Percentiles rank a stretch among this genome's conserved stretches.
Evolutionary conservation across 495 filamentous ascomycete species (phyloP).

Genomic region (Aspergillus taichungensis): DNA sequence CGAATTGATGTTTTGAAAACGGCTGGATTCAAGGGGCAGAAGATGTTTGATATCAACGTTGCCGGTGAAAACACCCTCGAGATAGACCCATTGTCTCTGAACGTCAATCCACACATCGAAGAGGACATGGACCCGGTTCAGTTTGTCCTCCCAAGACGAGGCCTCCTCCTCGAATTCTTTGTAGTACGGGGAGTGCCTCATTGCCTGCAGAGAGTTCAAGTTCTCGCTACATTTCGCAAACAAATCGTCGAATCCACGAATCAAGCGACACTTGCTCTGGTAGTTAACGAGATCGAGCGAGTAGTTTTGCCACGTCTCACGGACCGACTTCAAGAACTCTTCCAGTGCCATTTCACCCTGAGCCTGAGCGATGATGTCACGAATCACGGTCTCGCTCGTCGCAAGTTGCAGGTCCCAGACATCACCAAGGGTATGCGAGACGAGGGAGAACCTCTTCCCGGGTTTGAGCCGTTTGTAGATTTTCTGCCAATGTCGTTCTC

Average conservation of each 20-base stretch:
- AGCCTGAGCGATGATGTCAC: conserved; percentile 87
- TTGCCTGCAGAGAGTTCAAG: conserved; percentile 91
- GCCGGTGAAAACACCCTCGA: conserved; percentile 96
- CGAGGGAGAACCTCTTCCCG: conserved; percentile 77
- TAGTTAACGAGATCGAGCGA: conserved; percentile 91
- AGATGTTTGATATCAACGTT: conserved; percentile 99
- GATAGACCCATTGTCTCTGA: conserved; percentile 97
- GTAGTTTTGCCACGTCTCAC: conserved; percentile 94
- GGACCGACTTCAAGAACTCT: conserved; percentile 94
- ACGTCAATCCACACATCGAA: conserved; percentile 99
- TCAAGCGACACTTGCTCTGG: conserved; percentile 93
- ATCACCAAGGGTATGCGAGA: conserved; percentile 91
- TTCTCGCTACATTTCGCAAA: conserved; percentile 99
- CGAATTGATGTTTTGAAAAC: conserved; percentile 98
- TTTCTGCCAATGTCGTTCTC: conserved; percentile 92
- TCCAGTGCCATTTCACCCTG: conserved; percentile 98
- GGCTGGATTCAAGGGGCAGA: conserved; percentile 86
- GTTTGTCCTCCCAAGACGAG: conserved; percentile 91
- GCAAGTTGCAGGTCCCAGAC: conserved; percentile 95
- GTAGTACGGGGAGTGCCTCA: conserved; percentile 98
- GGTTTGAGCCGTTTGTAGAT: conserved; percentile 94
- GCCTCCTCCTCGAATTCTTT: conserved; percentile 98
- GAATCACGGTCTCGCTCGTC: conserved; percentile 75
- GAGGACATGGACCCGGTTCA: conserved; percentile 92
- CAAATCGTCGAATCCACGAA: conserved; percentile 95